These are phyloP conservation scores for Pyrenophora graminea DNA, from an alignment of 2,329 filamentous ascomycete species.

Conservation along the genomic window DNA sequence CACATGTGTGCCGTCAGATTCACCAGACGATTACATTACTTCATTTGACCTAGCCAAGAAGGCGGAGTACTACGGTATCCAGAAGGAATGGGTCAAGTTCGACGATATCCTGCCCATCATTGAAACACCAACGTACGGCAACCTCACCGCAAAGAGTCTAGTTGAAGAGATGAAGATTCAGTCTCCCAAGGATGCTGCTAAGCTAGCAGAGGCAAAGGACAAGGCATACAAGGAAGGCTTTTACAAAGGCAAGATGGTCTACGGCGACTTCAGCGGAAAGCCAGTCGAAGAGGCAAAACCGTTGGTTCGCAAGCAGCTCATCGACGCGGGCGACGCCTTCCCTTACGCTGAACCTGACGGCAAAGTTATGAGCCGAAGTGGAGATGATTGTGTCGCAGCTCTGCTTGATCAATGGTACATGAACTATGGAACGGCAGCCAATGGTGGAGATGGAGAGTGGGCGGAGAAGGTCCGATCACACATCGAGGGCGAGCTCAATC, in stretches of 20 bases:
- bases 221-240: slow-evolving; percentile 96
- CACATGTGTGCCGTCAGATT: slow-evolving; percentile 93
- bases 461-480: slow-evolving; percentile 63
- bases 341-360: slow-evolving; percentile 92
- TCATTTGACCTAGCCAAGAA: slow-evolving; percentile 89
- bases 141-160: slow-evolving; percentile 79
- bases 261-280: slow-evolving; percentile 86
- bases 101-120: slow-evolving; percentile 78
- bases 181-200: slow-evolving; percentile 90
- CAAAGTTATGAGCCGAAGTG: slow-evolving; percentile 82
- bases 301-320: slow-evolving; percentile 77
- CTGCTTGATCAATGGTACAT: slow-evolving; percentile 98
- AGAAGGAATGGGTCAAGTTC: slow-evolving; percentile 93
- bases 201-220: slow-evolving; percentile 92
- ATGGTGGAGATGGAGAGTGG: slow-evolving; percentile 77
- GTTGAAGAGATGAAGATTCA: slow-evolving; percentile 95
- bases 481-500: slow-evolving; percentile 68
- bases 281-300: slow-evolving; percentile 85
- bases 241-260: slow-evolving; percentile 89
- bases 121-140: slow-evolving; percentile 79
- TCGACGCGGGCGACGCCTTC: slow-evolving; percentile 80
- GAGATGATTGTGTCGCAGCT: slow-evolving; percentile 90
- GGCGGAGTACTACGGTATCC: slow-evolving; percentile 87
- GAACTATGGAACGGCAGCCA: slow-evolving; percentile 73
- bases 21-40: slow-evolving; percentile 92